phyloP scores from a whole-genome alignment of 768 basidiomycete species.

The Trametes elegans region DNA sequence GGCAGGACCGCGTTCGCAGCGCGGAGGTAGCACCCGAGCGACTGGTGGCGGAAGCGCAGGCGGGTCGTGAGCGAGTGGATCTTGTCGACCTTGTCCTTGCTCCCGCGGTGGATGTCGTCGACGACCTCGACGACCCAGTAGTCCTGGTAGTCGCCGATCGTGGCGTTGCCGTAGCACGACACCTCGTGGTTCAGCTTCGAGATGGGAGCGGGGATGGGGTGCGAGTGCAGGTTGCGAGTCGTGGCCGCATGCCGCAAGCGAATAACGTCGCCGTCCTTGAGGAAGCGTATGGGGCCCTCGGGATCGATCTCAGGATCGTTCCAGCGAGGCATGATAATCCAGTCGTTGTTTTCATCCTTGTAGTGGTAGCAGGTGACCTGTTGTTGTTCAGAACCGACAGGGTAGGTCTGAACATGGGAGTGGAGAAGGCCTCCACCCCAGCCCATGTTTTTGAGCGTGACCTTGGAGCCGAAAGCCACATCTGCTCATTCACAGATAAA shows the following conservation, averaged over 20 bases:
- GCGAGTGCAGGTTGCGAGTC: conserved; percentile 89
- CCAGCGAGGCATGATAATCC: conserved; percentile 81
- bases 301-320: conserved; percentile 64
- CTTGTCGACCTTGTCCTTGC: conserved; percentile 50
- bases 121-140: conserved; percentile 93
- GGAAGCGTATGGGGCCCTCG: conserved; percentile 64
- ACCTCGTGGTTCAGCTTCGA: conserved; percentile 90
- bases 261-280: conserved; percentile 74
- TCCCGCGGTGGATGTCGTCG: conserved; percentile 77
- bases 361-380: conserved; percentile 99
- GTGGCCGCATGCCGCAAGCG: conserved; percentile 83
- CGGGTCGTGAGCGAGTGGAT: conserved; percentile 93
- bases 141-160: conserved; percentile 85
- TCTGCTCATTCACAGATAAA: too few species aligned
- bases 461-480: conserved; percentile 82
- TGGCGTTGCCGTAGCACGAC: conserved; percentile 89
- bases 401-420: conserved; percentile 95
- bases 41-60: conserved; percentile 76
- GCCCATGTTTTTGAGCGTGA: conserved; percentile 96
- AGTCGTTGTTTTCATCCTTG: conserved; percentile 97
- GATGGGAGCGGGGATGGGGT: conserved; percentile 82
- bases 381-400: conserved; percentile 88
- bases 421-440: conserved; percentile 97
- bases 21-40: conserved; percentile 81
- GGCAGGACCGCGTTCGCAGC: conserved; percentile 89